These are phyloP conservation scores for Exophiala spinifera DNA, from an alignment of 2,329 filamentous ascomycete species.

Conservation along the genomic window DNA sequence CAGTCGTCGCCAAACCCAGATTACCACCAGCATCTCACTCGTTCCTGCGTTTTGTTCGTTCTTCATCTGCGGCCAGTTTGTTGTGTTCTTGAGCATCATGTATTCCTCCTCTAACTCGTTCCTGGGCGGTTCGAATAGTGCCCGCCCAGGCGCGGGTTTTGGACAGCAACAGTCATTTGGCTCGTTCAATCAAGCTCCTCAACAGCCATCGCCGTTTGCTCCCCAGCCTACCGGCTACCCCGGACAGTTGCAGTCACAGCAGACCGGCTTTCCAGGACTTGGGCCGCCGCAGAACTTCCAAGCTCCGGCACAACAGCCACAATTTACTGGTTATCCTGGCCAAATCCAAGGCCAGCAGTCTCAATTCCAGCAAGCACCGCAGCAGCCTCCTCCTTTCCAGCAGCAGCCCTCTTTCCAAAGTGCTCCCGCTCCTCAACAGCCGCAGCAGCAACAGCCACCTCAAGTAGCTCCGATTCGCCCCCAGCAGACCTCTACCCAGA, in stretches of 20 bases:
- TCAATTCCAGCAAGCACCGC: slow-evolving; percentile 48
- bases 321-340: slow-evolving; percentile 57
- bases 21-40: slow-evolving; percentile 17
- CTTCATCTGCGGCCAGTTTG: slow-evolving; percentile 29
- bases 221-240: slow-evolving; percentile 56
- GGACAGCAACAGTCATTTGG: slow-evolving; percentile 57
- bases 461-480: slow-evolving; percentile 53
- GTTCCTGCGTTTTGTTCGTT: slow-evolving; percentile 9
- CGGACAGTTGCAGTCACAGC: slow-evolving; percentile 61
- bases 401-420: slow-evolving; percentile 49
- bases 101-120: slow-evolving; percentile 87
- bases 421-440: slow-evolving; percentile 53
- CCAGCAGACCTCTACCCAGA: slow-evolving; percentile 60
- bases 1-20: neutral
- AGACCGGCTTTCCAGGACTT: slow-evolving; percentile 60
- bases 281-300: slow-evolving; percentile 48
- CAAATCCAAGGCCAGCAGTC: slow-evolving; percentile 50
- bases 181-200: slow-evolving; percentile 50
- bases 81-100: slow-evolving; percentile 55
- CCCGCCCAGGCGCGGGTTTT: slow-evolving; percentile 63
- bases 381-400: slow-evolving; percentile 61
- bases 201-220: slow-evolving; percentile 56
- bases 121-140: slow-evolving; percentile 72
- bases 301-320: slow-evolving; percentile 54
- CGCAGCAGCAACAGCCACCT: slow-evolving; percentile 37